Evolutionary conservation across 2,329 filamentous ascomycete species (phyloP).

Genomic region (Colletotrichum viniferum): DNA sequence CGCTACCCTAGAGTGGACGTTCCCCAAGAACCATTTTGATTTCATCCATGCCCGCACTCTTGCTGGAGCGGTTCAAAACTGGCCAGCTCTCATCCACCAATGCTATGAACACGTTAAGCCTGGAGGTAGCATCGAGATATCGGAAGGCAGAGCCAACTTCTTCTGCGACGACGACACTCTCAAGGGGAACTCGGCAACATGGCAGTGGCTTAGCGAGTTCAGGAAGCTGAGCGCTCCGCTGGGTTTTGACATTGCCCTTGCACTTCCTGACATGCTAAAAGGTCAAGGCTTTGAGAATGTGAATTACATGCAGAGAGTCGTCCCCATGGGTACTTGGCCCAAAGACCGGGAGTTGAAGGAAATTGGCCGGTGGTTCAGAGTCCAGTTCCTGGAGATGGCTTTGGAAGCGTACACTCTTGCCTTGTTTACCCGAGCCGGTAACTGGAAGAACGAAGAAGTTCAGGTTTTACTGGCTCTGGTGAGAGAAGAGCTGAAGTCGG

Average conservation of each 20-base stretch:
- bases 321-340: slow-evolving; percentile 46
- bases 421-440: slow-evolving; percentile 24
- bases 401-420: slow-evolving; percentile 25
- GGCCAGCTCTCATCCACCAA: slow-evolving; percentile 26
- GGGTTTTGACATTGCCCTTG: slow-evolving; percentile 25
- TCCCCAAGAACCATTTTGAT: slow-evolving; percentile 33
- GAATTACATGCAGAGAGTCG: slow-evolving; percentile 28
- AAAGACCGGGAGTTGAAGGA: slow-evolving; percentile 44
- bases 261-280: slow-evolving; percentile 20
- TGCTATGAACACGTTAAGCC: slow-evolving; percentile 38
- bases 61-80: slow-evolving; percentile 32
- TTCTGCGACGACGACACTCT: slow-evolving; percentile 31
- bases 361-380: slow-evolving; percentile 32
- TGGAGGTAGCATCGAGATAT: slow-evolving; percentile 51
- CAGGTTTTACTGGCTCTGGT: slow-evolving; percentile 27
- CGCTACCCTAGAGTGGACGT: slow-evolving; percentile 28
- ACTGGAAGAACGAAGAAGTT: slow-evolving; percentile 26
- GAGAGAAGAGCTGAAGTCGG: slow-evolving; percentile 25
- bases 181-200: slow-evolving; percentile 17
- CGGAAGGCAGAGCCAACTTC: slow-evolving; percentile 31
- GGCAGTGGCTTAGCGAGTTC: slow-evolving; percentile 26
- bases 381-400: slow-evolving; percentile 25
- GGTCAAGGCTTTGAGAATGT: slow-evolving; percentile 32
- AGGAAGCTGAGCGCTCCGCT: slow-evolving; percentile 23
- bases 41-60: slow-evolving; percentile 37